Base-by-base conservation (phyloP, 1,284 basidiomycete genomes). In the Moesziomyces globuligerus region DNA sequence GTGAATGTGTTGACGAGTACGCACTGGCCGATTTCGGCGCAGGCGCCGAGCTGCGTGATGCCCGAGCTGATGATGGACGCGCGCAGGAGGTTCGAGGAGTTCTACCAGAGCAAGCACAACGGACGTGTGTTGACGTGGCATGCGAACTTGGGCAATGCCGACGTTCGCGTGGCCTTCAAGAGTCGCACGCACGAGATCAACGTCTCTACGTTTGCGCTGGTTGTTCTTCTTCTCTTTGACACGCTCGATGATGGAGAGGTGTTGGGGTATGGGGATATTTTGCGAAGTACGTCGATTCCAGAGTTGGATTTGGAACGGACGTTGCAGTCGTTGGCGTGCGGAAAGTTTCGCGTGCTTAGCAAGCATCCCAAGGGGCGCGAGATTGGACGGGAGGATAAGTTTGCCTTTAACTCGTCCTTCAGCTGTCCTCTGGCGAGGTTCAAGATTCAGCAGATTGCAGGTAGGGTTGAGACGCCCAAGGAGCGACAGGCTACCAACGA, bases 101-200 rank as follows among this genome's bases (percentile, higher is more conserved):
- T 92, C 83, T 99, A 98, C 83, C 87, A 93, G 49, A 88, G 89
- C 18, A 87, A 90, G 67, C 95, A 98, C 84, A 90, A 89, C 26
- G 96, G 96, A 34, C 87, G 96, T 49, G 87, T 93, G 37, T 84
- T 99, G 60, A 93, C 91, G 9, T 98, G 94, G 94, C 93, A 97
- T 83, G 89, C 92, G 8, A 89, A 90, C n/a, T 85, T 94, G 48
- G 96, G 96, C 13, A 93, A 89, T 69, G 95, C 91, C 4, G 96
- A 99, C 79, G 89, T 98, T 36, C 88, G 88, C 46, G 90, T 91
- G 7, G 84, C 86, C 8, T 98, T 98, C 87, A 93, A 90, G 75
- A 81, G 86, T 15, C 85, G 89, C 60, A 89, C 86, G 52, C 93
- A 98, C 80, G 96, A 98, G 75, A 82, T 99, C 56, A 98, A 95